Percentiles rank a stretch among this genome's conserved stretches.
These are phyloP conservation scores for Coemansia sp. DNA, from an alignment of 192 early-diverging fungal species.

Conservation along the genomic window DNA sequence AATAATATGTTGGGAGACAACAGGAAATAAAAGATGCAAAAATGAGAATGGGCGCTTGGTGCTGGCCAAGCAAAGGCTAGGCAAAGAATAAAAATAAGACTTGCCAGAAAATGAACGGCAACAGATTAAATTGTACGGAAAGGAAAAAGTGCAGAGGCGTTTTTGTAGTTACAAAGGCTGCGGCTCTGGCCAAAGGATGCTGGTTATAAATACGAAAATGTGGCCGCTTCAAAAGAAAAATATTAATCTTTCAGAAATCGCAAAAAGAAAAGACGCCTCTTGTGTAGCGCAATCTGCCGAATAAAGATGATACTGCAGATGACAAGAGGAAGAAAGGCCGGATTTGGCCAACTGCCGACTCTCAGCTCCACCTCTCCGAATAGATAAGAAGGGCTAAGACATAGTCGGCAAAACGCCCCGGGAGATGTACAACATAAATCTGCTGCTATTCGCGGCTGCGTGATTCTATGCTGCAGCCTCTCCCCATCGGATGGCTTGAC, in stretches of 20 bases:
- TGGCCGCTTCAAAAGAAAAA: neutral
- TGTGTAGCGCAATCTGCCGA: neutral
- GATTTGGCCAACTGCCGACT: neutral
- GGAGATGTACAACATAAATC: neutral
- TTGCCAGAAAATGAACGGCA: neutral
- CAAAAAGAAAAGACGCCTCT: neutral
- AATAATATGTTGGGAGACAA: neutral
- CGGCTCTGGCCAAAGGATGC: neutral
- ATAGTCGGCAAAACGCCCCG: neutral
- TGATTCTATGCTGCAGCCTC: conserved; percentile 11
- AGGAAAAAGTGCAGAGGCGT: conserved; percentile 11
- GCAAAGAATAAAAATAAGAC: neutral
- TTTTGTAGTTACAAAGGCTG: conserved; percentile 14
- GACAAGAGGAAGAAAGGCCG: neutral
- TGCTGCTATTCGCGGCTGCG: conserved; percentile 8
- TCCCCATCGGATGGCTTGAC: conserved; percentile 6
- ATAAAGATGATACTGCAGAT: neutral
- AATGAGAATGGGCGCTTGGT: neutral
- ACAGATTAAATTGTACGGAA: neutral
- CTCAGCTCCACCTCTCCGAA: neutral
- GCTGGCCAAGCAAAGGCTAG: neutral
- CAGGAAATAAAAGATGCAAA: neutral
- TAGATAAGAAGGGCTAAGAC: neutral
- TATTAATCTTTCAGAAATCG: conserved; percentile 6
- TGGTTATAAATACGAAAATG: conserved; percentile 9